Conservation (phyloP, 495 filamentous ascomycete genomes). For the Penicillium chermesinum region DNA sequence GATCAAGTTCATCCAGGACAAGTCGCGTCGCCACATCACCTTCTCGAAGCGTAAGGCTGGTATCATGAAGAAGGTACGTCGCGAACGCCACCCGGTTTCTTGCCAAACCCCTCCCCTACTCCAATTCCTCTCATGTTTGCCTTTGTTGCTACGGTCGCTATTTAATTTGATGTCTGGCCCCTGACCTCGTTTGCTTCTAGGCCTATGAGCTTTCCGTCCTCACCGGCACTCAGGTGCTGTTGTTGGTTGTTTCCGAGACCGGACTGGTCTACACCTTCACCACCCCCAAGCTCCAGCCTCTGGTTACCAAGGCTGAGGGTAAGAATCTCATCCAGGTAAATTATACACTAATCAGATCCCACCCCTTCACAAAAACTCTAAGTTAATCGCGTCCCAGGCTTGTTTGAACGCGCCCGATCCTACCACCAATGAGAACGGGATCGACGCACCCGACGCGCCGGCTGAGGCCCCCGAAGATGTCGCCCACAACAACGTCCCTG, state of each 20-base stretch:
- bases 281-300: slow-evolving; percentile 95
- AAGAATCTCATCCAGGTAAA: slow-evolving; percentile 98
- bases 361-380: neutral
- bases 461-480: slow-evolving; percentile 55
- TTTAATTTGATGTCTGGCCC: too few relatives aligned
- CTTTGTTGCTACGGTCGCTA: too few relatives aligned
- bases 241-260: slow-evolving; percentile 97
- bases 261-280: slow-evolving; percentile 99
- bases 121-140: neutral
- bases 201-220: slow-evolving; percentile 97
- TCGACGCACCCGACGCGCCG: slow-evolving; percentile 59
- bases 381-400: slow-evolving; percentile 50
- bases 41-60: slow-evolving; percentile 99
- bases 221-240: slow-evolving; percentile 94
- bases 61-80: slow-evolving; percentile 99
- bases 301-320: slow-evolving; percentile 98
- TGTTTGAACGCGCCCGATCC: slow-evolving; percentile 97
- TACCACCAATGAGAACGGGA: slow-evolving; percentile 83
- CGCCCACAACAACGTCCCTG: slow-evolving; percentile 47
- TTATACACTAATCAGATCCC: neutral
- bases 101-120: neutral
- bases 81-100: neutral
- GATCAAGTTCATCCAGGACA: slow-evolving; percentile 99
- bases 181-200: slow-evolving; percentile 52
- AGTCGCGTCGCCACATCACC: slow-evolving; percentile 98